A percentile compares a stretch with the other conserved stretches of the same genome.
Evolutionary conservation across 2,329 filamentous ascomycete species (phyloP).

Genomic region (Pseudogymnoascus sp.): DNA sequence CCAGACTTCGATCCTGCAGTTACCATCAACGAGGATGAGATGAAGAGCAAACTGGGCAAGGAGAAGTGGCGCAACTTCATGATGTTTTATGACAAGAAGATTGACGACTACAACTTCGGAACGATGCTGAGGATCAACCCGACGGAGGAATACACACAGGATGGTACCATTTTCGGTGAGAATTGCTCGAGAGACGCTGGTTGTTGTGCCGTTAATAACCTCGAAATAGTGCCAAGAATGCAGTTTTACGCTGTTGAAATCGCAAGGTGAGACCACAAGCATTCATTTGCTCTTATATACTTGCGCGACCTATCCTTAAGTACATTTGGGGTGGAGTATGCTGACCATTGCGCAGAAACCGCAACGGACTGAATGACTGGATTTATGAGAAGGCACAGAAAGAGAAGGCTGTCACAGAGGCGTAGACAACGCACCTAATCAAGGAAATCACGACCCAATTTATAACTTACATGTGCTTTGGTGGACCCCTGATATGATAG

Average conservation of each 20-base stretch:
- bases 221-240: conserved; percentile 49
- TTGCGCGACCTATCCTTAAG: background rate
- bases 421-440: background rate
- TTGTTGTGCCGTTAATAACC: conserved; percentile 12
- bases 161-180: conserved; percentile 86
- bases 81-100: conserved; percentile 83
- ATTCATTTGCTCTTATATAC: background rate
- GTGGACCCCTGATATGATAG: background rate
- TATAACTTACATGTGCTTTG: background rate
- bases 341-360: conserved; percentile 49
- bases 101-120: conserved; percentile 98
- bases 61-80: conserved; percentile 92
- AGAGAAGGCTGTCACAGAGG: conserved; percentile 24
- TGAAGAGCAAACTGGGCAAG: conserved; percentile 97
- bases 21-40: conserved; percentile 79
- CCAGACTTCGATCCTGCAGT: conserved; percentile 81
- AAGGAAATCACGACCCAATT: background rate
- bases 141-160: conserved; percentile 75
- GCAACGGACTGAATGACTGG: conserved; percentile 89
- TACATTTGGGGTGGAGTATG: background rate
- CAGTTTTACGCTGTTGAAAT: conserved; percentile 77
- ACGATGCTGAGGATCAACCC: conserved; percentile 78
- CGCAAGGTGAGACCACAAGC: conserved; percentile 43
- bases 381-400: conserved; percentile 73
- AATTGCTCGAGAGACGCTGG: background rate